Conservation (phyloP, 2,329 filamentous ascomycete genomes). For the Pseudogymnoascus sp. region DNA sequence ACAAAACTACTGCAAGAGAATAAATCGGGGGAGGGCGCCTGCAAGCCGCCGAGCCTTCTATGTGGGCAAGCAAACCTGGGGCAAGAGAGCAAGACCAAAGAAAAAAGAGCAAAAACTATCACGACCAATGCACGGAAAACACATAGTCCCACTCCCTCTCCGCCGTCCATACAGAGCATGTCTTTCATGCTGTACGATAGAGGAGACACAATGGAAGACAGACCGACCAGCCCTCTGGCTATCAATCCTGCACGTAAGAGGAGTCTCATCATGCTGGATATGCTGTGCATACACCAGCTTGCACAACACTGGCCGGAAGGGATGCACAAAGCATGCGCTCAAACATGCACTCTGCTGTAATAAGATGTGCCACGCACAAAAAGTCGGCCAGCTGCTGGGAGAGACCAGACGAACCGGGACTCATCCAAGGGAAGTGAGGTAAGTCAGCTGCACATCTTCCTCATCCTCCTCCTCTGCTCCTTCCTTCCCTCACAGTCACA, state of each 20-base stretch:
- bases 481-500: too few species aligned
- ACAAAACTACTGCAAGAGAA: neutral
- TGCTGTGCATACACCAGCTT: neutral
- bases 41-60: neutral
- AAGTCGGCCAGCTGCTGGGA: too few species aligned
- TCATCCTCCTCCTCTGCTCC: neutral
- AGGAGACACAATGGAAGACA: too few species aligned
- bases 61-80: neutral
- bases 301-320: neutral
- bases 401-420: too few species aligned
- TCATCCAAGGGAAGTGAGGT: too few species aligned
- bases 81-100: neutral
- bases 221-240: neutral
- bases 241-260: neutral
- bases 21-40: neutral
- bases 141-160: neutral
- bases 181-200: neutral
- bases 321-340: neutral
- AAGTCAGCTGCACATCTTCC: neutral
- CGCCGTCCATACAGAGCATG: neutral
- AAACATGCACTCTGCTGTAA: too few species aligned
- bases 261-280: neutral
- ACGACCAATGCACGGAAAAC: neutral
- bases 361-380: neutral
- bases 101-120: neutral